Base-by-base conservation (phyloP, 2,329 filamentous ascomycete species). In the Aureobasidium sp. region DNA sequence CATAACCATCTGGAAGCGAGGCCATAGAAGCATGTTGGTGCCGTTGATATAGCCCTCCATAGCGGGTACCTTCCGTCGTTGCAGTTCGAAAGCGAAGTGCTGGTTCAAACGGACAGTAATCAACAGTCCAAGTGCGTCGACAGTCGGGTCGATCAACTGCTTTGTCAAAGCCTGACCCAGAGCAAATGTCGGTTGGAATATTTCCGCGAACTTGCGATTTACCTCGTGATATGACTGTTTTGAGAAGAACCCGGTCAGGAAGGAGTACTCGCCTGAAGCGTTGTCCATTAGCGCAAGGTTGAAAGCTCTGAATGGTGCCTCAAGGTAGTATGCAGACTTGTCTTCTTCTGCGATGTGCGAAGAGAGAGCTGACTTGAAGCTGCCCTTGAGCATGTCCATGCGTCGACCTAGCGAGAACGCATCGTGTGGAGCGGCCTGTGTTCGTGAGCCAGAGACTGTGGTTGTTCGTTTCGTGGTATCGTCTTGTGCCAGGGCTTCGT, bases 11-110 rank as follows among this genome's bases (percentile, higher is more conserved):
- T 99, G 95, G 69, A 99, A 89, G 29, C 93, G 87, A 8, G 94
- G 94, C 94, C 94, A 99, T 6, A 99, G 83, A 2, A 94, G 84
- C 91, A 99, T 99, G 70, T 89, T 92, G 5, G 91, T 96, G 49
- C 86, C 92, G 72, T 99, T 99, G 71, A 97, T 87, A 72, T 99
- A 99, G 42, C 85, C 82, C 70, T 99, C 94, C 1, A 90, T 86
- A 5, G 91, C 87, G 0, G 94, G 94, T 0, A 97, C 85, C 71
- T 95, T 93, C 60, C 93, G 86, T 12, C 93, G 84, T 74, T 99
- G 94, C 37, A 97, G 81, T 74, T 96, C 90, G 71, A 99, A 99
- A 17, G 94, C 92, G 63, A 93, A 87, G 67, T 94, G 90, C 71
- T 97, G 94, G 68, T 96, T 99, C 17, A 99, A 77, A 6, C 94